Evolutionary conservation across 192 early-diverging fungal genomes (phyloP).

Genomic region (Podila epicladia): DNA sequence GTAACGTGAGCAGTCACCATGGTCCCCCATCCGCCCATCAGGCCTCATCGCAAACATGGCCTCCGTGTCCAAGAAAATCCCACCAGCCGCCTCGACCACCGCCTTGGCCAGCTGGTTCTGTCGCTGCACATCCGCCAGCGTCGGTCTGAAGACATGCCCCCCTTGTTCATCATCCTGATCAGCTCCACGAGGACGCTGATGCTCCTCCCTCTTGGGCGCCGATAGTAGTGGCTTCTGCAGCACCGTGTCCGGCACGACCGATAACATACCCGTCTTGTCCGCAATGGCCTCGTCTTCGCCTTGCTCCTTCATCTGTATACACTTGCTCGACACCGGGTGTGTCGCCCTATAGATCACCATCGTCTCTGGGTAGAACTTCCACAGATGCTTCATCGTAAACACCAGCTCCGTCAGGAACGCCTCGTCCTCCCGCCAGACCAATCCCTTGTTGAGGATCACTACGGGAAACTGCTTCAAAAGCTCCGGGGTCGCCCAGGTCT

Average conservation of each 20-base stretch:
- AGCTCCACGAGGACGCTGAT: neutral
- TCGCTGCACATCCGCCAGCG: conserved; percentile 53
- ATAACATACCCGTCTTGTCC: conserved; percentile 3
- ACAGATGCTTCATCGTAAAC: conserved; percentile 50
- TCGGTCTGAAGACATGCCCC: conserved; percentile 8
- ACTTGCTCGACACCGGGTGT: conserved; percentile 55
- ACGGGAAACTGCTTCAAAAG: conserved; percentile 34
- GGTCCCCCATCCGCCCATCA: conserved; percentile 64
- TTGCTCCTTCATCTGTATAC: conserved; percentile 40
- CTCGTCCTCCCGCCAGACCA: conserved; percentile 51
- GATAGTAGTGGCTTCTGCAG: conserved; percentile 36
- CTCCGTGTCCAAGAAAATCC: conserved; percentile 62
- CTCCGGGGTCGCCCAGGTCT: conserved; percentile 49
- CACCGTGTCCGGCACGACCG: conserved; percentile 23
- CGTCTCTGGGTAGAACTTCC: conserved; percentile 42
- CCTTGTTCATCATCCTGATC: conserved; percentile 6
- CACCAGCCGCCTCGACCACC: conserved; percentile 61
- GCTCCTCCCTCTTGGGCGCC: conserved; percentile 39
- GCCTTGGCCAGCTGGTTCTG: conserved; percentile 61
- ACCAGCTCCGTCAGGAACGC: conserved; percentile 55
- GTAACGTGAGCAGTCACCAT: conserved; percentile 61
- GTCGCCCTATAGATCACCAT: conserved; percentile 61
- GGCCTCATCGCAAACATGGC: conserved; percentile 54
- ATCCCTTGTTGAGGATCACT: conserved; percentile 58
- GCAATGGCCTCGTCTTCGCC: conserved; percentile 46